Conservation (phyloP, 129 eudicot species). For the Tanacetum coccineum region DNA sequence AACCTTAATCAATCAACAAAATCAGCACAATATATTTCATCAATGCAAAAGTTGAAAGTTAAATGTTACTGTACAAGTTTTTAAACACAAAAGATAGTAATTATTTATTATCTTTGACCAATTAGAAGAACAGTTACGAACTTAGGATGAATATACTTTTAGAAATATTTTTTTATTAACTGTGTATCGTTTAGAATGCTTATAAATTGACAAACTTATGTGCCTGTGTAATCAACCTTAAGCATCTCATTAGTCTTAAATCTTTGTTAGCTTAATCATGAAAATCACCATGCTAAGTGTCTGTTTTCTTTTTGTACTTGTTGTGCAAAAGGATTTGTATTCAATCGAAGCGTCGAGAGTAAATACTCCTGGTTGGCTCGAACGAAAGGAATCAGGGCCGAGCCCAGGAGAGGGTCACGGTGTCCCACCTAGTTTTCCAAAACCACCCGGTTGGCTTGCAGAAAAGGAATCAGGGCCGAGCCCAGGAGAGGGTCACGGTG, state of each 20-base stretch:
- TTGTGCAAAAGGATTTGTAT: background rate
- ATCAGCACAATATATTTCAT: background rate
- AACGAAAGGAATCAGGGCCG: no score
- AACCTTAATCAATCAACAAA: no score
- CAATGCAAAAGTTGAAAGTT: background rate
- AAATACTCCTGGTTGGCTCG: no score
- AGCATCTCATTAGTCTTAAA: background rate
- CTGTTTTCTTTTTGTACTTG: slow-evolving; percentile 6
- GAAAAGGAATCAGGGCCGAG: no score
- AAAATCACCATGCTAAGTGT: background rate
- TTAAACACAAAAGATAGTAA: no score
- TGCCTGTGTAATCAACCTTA: background rate
- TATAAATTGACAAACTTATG: background rate
- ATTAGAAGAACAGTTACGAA: background rate
- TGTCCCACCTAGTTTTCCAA: no score
- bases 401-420: no score
- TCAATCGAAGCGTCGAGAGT: no score
- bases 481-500: no score
- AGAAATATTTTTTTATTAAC: no score
- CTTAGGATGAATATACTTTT: background rate
- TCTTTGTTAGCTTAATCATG: slow-evolving; percentile 1
- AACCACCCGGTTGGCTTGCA: no score
- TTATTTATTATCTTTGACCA: background rate
- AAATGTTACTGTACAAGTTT: no score
- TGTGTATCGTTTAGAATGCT: background rate